phyloP scores from a whole-genome alignment of 768 basidiomycete genomes.

The Dictyophora rubrovolvata region DNA sequence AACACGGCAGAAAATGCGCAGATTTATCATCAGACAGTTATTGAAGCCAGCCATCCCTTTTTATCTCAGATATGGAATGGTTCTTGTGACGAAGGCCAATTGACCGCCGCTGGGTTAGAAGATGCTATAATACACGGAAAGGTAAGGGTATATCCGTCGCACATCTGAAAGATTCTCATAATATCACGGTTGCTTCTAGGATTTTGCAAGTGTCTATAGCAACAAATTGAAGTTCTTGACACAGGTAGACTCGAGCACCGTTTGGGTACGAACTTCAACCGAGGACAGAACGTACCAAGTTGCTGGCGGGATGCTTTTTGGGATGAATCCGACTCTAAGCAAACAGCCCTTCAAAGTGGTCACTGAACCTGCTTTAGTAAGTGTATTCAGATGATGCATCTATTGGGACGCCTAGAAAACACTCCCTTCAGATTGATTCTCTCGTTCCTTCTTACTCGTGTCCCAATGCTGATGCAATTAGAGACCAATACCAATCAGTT shows the following conservation, averaged over 20 bases:
- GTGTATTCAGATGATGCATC: slow-evolving; percentile 10
- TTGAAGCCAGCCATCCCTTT: slow-evolving; percentile 36
- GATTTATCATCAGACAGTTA: slow-evolving; percentile 30
- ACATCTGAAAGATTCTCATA: not conserved
- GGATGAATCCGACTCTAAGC: slow-evolving; percentile 31
- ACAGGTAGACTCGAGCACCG: slow-evolving; percentile 24
- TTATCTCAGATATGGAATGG: slow-evolving; percentile 35
- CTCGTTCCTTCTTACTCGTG: slow-evolving; percentile 36
- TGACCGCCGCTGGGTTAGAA: slow-evolving; percentile 33
- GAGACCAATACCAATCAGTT: slow-evolving; percentile 32
- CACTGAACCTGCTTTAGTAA: slow-evolving; percentile 32
- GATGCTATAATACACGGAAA: slow-evolving; percentile 35
- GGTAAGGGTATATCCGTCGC: slow-evolving; percentile 16
- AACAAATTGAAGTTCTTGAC: slow-evolving; percentile 27
- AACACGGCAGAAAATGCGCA: slow-evolving; percentile 15
- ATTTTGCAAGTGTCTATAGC: slow-evolving; percentile 37
- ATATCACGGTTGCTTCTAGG: slow-evolving; percentile 24
- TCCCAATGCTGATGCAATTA: slow-evolving; percentile 29
- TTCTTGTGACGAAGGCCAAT: slow-evolving; percentile 37
- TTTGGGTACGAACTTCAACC: slow-evolving; percentile 35
- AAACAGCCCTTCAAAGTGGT: slow-evolving; percentile 27
- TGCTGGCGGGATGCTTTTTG: slow-evolving; percentile 33
- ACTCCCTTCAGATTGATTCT: slow-evolving; percentile 33
- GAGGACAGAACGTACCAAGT: slow-evolving; percentile 40
- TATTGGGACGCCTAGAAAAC: not conserved